Base-by-base conservation (phyloP, 2,329 filamentous ascomycete genomes). In the Aspergillus arachidicola region DNA sequence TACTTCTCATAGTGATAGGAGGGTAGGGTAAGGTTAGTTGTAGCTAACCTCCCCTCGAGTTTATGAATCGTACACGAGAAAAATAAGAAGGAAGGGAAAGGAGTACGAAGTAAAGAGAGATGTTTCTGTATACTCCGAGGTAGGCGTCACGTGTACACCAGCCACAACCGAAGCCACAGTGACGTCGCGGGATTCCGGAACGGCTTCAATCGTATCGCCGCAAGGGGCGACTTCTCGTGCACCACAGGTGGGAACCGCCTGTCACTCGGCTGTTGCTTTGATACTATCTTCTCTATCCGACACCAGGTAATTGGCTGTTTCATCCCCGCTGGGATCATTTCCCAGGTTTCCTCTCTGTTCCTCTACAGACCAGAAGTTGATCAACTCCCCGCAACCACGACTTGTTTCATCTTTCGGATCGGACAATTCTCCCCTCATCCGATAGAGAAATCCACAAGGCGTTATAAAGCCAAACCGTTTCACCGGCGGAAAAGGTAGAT, bases 181-280 rank as follows among this genome's bases (percentile, higher is more conserved):
- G 62, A 64, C 62, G 62, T 64, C 43, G 60, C 36, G 34, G 38
- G 43, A 46, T 19, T 16, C 9, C 57, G 38, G 41, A 43, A 43
- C 26, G 43, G 46, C 46, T 59, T 55, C 51, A 55, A 55, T 36
- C 34, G 16, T n/a, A n/a, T 59, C 36, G 46, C 58, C 58, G 46
- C 58, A 59, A 30, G 58, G 58, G 38, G 60, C 48, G 38, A 59
- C 43, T 55, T 36, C 48, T 45, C 16, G 38, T 34, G 28, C 48
- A 51, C n/a, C 16, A 38, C 51, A 41, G 51, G 51, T 55, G 51
- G 48, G 48, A 51, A 32, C 9, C 11, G 28, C 48, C 48, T 32
- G 48, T 51, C 19, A 51, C 21, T 51, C 28, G 48, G 48, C 28
- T 51, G 28, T n/a, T 51, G 48, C 48, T 32, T 38, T 55, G n/a